phyloP scores from a whole-genome alignment of 768 basidiomycete genomes.

The Neoboletus brunneissimus region DNA sequence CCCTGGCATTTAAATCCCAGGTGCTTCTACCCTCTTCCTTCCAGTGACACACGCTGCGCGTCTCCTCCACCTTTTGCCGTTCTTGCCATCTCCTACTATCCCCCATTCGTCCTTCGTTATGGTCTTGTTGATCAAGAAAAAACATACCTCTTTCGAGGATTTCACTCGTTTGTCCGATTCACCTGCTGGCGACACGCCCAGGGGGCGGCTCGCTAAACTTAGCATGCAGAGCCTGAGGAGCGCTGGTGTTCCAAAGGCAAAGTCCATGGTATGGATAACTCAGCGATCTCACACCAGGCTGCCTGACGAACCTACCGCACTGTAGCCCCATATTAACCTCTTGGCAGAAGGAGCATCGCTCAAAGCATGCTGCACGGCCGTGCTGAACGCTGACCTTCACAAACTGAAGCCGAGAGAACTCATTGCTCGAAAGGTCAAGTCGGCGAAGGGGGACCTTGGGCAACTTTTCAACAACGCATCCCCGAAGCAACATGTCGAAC shows the following conservation, averaged over 20 bases:
- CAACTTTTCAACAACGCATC: not conserved
- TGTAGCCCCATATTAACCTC: conserved; percentile 7
- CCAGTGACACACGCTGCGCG: not conserved
- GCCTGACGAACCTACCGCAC: not conserved
- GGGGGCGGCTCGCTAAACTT: not conserved
- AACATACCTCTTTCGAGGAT: conserved; percentile 11
- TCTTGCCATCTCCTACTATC: not conserved
- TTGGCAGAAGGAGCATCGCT: conserved; percentile 1
- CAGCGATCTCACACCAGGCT: not conserved
- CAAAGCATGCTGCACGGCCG: not conserved
- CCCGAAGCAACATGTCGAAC: not conserved
- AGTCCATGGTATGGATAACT: not conserved
- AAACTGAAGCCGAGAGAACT: not conserved
- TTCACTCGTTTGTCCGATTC: conserved; percentile 5
- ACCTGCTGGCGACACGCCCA: conserved; percentile 2
- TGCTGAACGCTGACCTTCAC: conserved; percentile 1
- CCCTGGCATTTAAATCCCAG: not conserved
- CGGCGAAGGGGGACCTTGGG: conserved; percentile 6
- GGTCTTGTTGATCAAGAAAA: conserved; percentile 21
- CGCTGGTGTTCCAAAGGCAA: conserved; percentile 9
- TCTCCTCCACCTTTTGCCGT: not conserved
- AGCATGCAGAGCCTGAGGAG: conserved; percentile 3
- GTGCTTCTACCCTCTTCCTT: not conserved
- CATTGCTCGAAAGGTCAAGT: conserved; percentile 9
- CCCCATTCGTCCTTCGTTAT: not conserved